phyloP scores from a whole-genome alignment of 2,329 filamentous ascomycete species.

The Colletotrichum echinochloae region DNA sequence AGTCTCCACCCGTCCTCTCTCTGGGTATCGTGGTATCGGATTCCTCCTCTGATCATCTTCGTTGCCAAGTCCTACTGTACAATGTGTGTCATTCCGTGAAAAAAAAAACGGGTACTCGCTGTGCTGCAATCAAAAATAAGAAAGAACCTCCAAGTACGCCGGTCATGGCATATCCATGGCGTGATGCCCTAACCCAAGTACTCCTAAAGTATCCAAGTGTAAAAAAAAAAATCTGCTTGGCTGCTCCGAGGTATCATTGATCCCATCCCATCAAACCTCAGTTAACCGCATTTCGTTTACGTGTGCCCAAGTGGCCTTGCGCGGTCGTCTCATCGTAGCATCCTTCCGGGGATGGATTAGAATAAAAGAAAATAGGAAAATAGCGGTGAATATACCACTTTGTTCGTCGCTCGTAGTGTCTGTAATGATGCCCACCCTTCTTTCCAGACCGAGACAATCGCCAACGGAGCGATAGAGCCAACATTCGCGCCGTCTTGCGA shows the following conservation, averaged over 20 bases:
- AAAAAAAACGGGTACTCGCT: slow-evolving; percentile 32
- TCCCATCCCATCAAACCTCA: slow-evolving; percentile 22
- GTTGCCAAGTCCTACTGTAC: slow-evolving; percentile 33
- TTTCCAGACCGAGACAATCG: neutral
- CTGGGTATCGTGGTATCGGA: slow-evolving; percentile 20
- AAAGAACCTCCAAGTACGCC: slow-evolving; percentile 32
- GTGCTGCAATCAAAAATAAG: slow-evolving; percentile 34
- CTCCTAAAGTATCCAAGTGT: slow-evolving; percentile 22
- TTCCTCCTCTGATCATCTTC: slow-evolving; percentile 12
- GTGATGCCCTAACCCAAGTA: slow-evolving; percentile 34
- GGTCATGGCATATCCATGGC: slow-evolving; percentile 34
- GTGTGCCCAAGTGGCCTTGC: slow-evolving; percentile 22
- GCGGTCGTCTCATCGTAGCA: slow-evolving; percentile 33
- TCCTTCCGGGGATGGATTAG: slow-evolving; percentile 25
- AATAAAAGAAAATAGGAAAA: slow-evolving; percentile 16
- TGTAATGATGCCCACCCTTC: neutral
- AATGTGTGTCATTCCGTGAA: slow-evolving; percentile 34
- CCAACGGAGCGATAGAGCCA: too few species aligned
- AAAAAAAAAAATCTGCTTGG: slow-evolving; percentile 4
- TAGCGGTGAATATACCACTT: slow-evolving; percentile 9
- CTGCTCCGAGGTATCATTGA: slow-evolving; percentile 29
- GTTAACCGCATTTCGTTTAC: slow-evolving; percentile 26
- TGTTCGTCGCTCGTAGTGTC: slow-evolving; percentile 13
- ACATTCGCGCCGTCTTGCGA: neutral
- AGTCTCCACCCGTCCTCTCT: slow-evolving; percentile 14